Evolutionary conservation across 2,329 filamentous ascomycete genomes (phyloP).

Genomic region (Neonectria faginata): DNA sequence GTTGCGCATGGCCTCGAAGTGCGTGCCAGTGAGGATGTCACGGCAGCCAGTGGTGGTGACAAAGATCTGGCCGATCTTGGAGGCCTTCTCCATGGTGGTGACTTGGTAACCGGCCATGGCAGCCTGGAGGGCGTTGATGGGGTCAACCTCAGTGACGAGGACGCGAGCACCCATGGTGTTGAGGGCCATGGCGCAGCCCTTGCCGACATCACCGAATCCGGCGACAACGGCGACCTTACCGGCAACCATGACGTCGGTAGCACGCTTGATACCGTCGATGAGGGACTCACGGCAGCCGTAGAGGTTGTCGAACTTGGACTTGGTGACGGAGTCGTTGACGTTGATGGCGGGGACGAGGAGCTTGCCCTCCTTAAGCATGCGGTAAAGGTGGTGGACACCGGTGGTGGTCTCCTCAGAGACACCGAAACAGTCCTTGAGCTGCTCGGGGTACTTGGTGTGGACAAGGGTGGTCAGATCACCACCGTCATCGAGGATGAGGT

Average conservation of each 20-base stretch:
- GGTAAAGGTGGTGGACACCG: conserved; percentile 99
- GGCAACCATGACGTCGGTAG: conserved; percentile 99
- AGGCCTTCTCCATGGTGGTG: conserved; percentile 97
- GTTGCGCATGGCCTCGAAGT: conserved; percentile 97
- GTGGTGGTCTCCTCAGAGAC: conserved; percentile 99
- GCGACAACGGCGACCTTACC: conserved; percentile 98
- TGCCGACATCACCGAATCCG: conserved; percentile 98
- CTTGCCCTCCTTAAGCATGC: conserved; percentile 91
- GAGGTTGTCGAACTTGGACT: conserved; percentile 99
- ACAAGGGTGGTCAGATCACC: conserved; percentile 96
- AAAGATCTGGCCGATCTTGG: conserved; percentile 91
- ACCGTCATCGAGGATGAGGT: conserved; percentile 99
- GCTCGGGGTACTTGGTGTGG: conserved; percentile 98
- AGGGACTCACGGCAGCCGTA: conserved; percentile 99
- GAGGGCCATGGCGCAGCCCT: conserved; percentile 96
- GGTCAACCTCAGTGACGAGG: conserved; percentile 95
- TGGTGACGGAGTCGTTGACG: conserved; percentile 99
- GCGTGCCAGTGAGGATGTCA: conserved; percentile 91
- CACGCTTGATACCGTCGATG: conserved; percentile 99
- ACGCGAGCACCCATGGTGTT: conserved; percentile 98
- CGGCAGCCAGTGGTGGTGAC: conserved; percentile 99
- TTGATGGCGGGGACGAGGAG: conserved; percentile 97
- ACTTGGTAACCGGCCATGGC: conserved; percentile 98
- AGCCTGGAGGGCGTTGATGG: conserved; percentile 99
- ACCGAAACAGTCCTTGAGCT: conserved; percentile 98